Conservation (phyloP, 306 rosid species). For the Morella rubra region DNA sequence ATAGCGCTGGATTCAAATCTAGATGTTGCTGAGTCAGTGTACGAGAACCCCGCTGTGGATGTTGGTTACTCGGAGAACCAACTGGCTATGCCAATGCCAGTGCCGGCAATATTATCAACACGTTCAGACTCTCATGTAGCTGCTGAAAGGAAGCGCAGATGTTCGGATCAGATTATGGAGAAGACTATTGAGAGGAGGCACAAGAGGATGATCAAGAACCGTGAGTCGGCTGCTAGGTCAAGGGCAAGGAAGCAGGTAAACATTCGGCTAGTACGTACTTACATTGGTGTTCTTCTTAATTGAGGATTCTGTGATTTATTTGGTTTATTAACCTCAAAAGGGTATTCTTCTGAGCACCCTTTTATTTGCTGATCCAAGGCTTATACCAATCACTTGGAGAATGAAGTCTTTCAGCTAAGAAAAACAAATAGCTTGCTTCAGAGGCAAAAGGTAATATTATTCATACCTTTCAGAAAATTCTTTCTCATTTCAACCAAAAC, state of each 20-base stretch:
- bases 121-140: slow-evolving; percentile 37
- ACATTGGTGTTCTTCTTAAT: neutral
- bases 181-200: slow-evolving; percentile 46
- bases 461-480: neutral
- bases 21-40: slow-evolving; percentile 25
- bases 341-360: slow-evolving; percentile 8
- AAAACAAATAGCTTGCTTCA: slow-evolving; percentile 34
- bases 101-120: slow-evolving; percentile 26
- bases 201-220: slow-evolving; percentile 69
- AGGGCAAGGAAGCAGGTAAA: slow-evolving; percentile 73
- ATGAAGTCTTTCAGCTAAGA: slow-evolving; percentile 33
- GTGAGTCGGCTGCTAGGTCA: slow-evolving; percentile 72
- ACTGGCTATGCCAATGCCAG: slow-evolving; percentile 26
- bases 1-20: slow-evolving; percentile 9
- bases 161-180: slow-evolving; percentile 41
- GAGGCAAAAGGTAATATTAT: slow-evolving; percentile 46
- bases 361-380: slow-evolving; percentile 41
- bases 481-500: no score
- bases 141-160: slow-evolving; percentile 26
- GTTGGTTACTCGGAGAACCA: slow-evolving; percentile 39
- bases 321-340: neutral
- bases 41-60: slow-evolving; percentile 31
- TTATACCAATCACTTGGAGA: slow-evolving; percentile 45
- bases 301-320: neutral
- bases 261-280: neutral